Evolutionary conservation across 2,329 filamentous ascomycete species (phyloP).

Genomic region (Furcasterigmium furcatum): DNA sequence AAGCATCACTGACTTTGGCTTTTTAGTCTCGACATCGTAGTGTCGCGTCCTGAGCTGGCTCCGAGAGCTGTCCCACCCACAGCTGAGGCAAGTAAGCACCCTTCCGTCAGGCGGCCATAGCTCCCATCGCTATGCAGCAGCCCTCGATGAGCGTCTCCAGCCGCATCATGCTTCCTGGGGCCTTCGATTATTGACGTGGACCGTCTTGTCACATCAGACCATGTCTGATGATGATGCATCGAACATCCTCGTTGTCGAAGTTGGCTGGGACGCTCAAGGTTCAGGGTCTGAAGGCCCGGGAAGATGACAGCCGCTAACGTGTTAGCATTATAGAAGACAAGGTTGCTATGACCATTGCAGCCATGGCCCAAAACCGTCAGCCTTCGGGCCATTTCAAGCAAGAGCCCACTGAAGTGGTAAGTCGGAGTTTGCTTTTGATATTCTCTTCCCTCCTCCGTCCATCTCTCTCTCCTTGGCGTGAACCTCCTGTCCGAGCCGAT

Average conservation of each 20-base stretch:
- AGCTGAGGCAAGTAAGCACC: no score
- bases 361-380: conserved; percentile 16
- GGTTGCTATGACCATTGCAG: conserved; percentile 13
- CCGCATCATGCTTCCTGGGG: no score
- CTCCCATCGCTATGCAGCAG: no score
- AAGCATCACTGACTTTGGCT: no score
- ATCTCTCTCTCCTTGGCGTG: background rate
- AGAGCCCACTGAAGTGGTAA: conserved; percentile 23
- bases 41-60: no score
- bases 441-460: conserved; percentile 3
- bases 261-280: conserved; percentile 6
- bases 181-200: no score
- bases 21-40: no score
- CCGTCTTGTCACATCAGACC: conserved; percentile 2
- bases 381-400: conserved; percentile 21
- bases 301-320: conserved; percentile 14
- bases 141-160: no score
- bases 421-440: conserved; percentile 10
- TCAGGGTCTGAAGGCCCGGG: conserved; percentile 11
- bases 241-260: conserved; percentile 10
- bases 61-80: no score
- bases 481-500: conserved; percentile 3
- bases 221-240: conserved; percentile 5
- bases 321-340: background rate
- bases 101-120: no score